phyloP scores from a whole-genome alignment of 2,329 filamentous ascomycete species.

The Phialophora expanda region DNA sequence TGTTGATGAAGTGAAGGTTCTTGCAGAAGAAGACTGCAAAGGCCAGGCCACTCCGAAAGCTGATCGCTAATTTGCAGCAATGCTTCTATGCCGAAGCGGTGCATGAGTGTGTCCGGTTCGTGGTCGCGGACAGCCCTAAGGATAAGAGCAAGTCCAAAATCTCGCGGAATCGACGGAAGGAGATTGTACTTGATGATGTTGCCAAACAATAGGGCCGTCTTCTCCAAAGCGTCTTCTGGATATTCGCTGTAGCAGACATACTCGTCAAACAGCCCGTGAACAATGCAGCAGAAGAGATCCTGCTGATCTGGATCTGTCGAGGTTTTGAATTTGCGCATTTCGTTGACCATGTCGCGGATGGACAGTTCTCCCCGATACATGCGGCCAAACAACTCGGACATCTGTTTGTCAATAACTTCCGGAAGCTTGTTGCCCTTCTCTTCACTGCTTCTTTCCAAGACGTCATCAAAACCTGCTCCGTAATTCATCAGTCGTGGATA shows the following conservation, averaged over 20 bases:
- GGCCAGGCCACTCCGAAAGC: conserved; percentile 92
- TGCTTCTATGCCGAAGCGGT: conserved; percentile 95
- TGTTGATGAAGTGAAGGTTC: conserved; percentile 76
- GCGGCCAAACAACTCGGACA: conserved; percentile 97
- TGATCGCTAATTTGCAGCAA: conserved; percentile 84
- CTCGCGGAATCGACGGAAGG: conserved; percentile 85
- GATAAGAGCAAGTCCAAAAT: conserved; percentile 96
- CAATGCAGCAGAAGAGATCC: conserved; percentile 97
- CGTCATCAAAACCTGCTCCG: conserved; percentile 86
- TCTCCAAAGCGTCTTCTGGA: conserved; percentile 91
- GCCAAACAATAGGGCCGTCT: conserved; percentile 93
- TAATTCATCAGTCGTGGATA: conserved; percentile 97
- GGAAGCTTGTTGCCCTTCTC: conserved; percentile 77
- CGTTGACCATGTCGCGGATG: conserved; percentile 81
- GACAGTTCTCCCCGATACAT: conserved; percentile 95
- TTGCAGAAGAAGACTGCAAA: conserved; percentile 82
- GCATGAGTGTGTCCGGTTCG: conserved; percentile 84
- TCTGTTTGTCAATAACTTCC: conserved; percentile 78
- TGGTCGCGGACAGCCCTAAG: conserved; percentile 93
- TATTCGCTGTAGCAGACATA: conserved; percentile 96
- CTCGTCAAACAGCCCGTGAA: conserved; percentile 95
- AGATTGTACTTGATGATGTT: conserved; percentile 94
- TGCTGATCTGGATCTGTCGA: conserved; percentile 84
- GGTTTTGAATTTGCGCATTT: conserved; percentile 84
- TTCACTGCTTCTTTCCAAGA: conserved; percentile 83